phyloP scores from a whole-genome alignment of 140 eudicot genomes.

The Bidens hawaiensis region DNA sequence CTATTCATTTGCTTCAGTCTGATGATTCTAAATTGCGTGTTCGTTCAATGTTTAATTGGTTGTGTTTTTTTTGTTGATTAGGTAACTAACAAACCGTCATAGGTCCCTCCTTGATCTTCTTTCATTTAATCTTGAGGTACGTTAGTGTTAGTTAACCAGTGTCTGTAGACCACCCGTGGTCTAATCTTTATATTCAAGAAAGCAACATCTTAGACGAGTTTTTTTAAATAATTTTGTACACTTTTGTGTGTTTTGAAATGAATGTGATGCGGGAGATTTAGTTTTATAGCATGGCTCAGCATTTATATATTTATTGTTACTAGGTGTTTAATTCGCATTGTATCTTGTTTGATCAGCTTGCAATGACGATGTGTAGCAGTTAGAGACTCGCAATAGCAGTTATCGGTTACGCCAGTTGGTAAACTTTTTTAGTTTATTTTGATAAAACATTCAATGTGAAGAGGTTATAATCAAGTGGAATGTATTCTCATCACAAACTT shows the following conservation, averaged over 20 bases:
- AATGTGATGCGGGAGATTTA: background rate
- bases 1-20: background rate
- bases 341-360: conserved; percentile 52
- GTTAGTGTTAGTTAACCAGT: conserved; percentile 22
- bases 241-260: conserved; percentile 13
- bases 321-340: background rate
- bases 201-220: background rate
- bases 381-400: conserved; percentile 38
- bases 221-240: background rate
- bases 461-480: conserved; percentile 4
- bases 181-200: background rate
- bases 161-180: conserved; percentile 11
- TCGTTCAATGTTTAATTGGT: background rate
- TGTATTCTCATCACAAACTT: too few relatives aligned
- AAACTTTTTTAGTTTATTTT: background rate
- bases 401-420: background rate
- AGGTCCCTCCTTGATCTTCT: conserved; percentile 58
- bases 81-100: conserved; percentile 74
- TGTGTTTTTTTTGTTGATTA: conserved; percentile 48
- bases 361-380: conserved; percentile 78
- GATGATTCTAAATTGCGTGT: background rate
- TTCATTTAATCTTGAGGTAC: conserved; percentile 57
- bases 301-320: background rate
- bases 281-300: conserved; percentile 1
- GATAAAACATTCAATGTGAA: conserved; percentile 4